Percentiles rank a stretch among this genome's conserved stretches.
phyloP scores from a whole-genome alignment of 331 rosid genomes.

The Dryas integrifolia region DNA sequence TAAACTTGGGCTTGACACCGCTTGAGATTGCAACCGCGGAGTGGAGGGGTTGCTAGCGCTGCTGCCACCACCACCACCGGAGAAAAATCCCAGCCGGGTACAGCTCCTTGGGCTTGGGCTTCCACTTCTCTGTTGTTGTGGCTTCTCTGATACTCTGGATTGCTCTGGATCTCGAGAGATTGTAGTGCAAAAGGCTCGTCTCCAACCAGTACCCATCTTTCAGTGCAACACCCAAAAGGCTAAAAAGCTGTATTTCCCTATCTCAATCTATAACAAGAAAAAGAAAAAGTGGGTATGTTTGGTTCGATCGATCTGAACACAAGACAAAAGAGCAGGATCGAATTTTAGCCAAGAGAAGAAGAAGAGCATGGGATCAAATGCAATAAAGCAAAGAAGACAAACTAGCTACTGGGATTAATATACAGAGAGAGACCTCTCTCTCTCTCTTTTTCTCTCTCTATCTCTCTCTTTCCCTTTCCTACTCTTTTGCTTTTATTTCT shows the following conservation, averaged over 20 bases:
- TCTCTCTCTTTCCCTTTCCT: constrained; percentile 3
- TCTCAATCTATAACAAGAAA: not conserved
- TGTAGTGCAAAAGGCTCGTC: constrained; percentile 85
- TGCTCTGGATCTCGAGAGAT: constrained; percentile 52
- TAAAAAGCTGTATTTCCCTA: too few species aligned
- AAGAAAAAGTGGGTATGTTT: constrained; percentile 33
- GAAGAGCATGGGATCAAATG: constrained; percentile 45
- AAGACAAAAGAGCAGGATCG: constrained; percentile 41
- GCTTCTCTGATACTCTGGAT: constrained; percentile 45
- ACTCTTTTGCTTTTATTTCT: not conserved
- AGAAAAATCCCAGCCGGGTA: constrained; percentile 59
- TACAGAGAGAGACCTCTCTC: not conserved
- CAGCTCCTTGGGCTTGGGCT: constrained; percentile 65
- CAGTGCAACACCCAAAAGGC: not conserved
- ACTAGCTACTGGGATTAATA: constrained; percentile 19
- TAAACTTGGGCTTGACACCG: not conserved
- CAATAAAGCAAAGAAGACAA: constrained; percentile 36
- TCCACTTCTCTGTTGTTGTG: constrained; percentile 1
- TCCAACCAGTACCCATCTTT: constrained; percentile 90
- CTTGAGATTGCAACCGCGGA: constrained; percentile 35
- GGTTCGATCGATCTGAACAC: constrained; percentile 45
- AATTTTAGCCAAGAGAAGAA: constrained; percentile 21
- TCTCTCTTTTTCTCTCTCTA: constrained; percentile 12
- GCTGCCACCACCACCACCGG: constrained; percentile 45
- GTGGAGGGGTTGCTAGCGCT: constrained; percentile 59